Percentiles rank a stretch among this genome's conserved stretches.
Evolutionary conservation across 2,329 filamentous ascomycete genomes (phyloP).

Genomic region (Penicillium sp.): DNA sequence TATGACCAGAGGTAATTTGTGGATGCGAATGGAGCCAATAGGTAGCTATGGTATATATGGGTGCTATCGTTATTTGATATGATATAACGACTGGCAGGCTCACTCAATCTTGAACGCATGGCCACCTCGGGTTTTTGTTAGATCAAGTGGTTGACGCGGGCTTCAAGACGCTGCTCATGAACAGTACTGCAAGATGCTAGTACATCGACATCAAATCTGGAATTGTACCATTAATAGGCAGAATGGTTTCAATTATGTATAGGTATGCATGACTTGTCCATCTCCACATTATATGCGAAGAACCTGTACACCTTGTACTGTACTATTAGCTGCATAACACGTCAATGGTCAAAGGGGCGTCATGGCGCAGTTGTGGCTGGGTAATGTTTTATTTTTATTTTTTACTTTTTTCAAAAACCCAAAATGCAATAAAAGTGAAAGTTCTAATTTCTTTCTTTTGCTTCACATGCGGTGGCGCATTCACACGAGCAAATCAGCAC

Average conservation of each 20-base stretch:
- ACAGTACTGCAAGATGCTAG: too few relatives aligned
- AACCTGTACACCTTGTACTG: too few relatives aligned
- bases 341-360: neutral
- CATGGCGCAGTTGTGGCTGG: neutral
- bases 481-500: neutral
- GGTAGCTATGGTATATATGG: too few relatives aligned
- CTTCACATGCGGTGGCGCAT: constrained; percentile 16
- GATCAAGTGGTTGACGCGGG: too few relatives aligned
- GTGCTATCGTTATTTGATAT: too few relatives aligned
- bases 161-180: too few relatives aligned
- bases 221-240: neutral
- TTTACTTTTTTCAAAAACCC: neutral
- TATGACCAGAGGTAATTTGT: too few relatives aligned
- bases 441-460: neutral
- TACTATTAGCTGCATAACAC: neutral
- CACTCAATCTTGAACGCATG: too few relatives aligned
- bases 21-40: too few relatives aligned
- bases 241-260: neutral
- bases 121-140: too few relatives aligned
- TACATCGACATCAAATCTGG: too few relatives aligned
- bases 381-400: neutral
- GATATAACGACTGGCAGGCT: too few relatives aligned
- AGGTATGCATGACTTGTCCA: neutral
- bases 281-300: neutral
- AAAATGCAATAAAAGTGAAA: constrained; percentile 40